Evolutionary conservation across 805 yeast genomes (phyloP).

Genomic region (Candida oleophila): DNA sequence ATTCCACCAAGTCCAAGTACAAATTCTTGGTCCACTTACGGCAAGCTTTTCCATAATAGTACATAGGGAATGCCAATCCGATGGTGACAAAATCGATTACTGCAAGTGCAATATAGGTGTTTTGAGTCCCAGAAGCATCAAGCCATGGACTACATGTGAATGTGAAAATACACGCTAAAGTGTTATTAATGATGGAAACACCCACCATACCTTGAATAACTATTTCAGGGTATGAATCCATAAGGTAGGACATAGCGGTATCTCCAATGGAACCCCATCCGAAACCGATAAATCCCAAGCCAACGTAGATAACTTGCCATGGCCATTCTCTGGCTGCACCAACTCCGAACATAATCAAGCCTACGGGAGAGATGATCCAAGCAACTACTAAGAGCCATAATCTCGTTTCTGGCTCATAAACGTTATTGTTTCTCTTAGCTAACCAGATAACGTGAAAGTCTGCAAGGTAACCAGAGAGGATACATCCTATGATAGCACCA

Average conservation of each 20-base stretch:
- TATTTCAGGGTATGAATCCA: constrained; percentile 70
- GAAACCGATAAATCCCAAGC: constrained; percentile 63
- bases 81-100: constrained; percentile 57
- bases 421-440: constrained; percentile 60
- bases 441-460: constrained; percentile 61
- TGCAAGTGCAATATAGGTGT: constrained; percentile 61
- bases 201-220: constrained; percentile 73
- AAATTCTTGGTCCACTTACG: constrained; percentile 57
- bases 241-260: constrained; percentile 62
- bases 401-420: constrained; percentile 65
- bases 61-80: constrained; percentile 55
- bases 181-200: constrained; percentile 61
- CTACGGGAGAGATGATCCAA: constrained; percentile 58
- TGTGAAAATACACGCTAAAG: constrained; percentile 66
- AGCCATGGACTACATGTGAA: constrained; percentile 64
- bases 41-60: constrained; percentile 58
- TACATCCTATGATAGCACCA: constrained; percentile 56
- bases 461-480: constrained; percentile 59
- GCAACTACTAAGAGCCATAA: constrained; percentile 58
- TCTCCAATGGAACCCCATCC: constrained; percentile 75
- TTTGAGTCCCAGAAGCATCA: constrained; percentile 54
- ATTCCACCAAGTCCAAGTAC: constrained; percentile 53
- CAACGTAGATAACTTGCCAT: constrained; percentile 57
- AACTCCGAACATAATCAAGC: constrained; percentile 61
- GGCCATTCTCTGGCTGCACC: constrained; percentile 58